Conservation (phyloP, 108 stramenopile genomes). For the Chaetoceros tenuissimus region DNA sequence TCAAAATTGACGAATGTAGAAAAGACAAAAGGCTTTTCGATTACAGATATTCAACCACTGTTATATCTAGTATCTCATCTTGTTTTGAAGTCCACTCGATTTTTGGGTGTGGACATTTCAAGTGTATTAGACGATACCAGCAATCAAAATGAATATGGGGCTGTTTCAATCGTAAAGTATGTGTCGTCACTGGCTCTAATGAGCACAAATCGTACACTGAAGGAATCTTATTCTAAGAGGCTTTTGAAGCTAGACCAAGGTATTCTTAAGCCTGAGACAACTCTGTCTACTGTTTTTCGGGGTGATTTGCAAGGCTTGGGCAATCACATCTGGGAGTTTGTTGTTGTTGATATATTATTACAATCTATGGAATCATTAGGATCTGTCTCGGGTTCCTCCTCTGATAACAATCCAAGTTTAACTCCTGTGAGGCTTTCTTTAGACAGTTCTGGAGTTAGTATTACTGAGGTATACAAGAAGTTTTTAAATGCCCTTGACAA, state of each 20-base stretch:
- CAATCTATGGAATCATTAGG: not conserved
- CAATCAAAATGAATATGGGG: too few relatives aligned
- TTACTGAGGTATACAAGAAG: not conserved
- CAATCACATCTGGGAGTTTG: conserved; percentile 49
- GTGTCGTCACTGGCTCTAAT: too few relatives aligned
- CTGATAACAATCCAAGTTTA: not conserved
- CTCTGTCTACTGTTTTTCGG: too few relatives aligned
- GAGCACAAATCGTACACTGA: too few relatives aligned
- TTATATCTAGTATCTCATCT: conserved; percentile 48
- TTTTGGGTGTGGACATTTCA: too few relatives aligned
- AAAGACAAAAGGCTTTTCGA: conserved; percentile 51
- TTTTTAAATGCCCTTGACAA: conserved; percentile 15
- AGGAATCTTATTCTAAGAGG: too few relatives aligned
- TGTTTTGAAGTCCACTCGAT: conserved; percentile 23
- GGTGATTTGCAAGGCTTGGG: conserved; percentile 63
- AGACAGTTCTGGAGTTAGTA: not conserved
- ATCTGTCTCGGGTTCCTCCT: too few relatives aligned
- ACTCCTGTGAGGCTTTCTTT: not conserved
- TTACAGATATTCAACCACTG: conserved; percentile 51
- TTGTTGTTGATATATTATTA: conserved; percentile 60
- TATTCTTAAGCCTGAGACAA: conserved; percentile 35
- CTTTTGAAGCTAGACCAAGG: too few relatives aligned
- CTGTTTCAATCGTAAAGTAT: too few relatives aligned
- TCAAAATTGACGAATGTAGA: conserved; percentile 50
- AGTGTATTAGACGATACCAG: too few relatives aligned